phyloP scores from a whole-genome alignment of 78 protist species.

The Thecamonas trahens region DNA sequence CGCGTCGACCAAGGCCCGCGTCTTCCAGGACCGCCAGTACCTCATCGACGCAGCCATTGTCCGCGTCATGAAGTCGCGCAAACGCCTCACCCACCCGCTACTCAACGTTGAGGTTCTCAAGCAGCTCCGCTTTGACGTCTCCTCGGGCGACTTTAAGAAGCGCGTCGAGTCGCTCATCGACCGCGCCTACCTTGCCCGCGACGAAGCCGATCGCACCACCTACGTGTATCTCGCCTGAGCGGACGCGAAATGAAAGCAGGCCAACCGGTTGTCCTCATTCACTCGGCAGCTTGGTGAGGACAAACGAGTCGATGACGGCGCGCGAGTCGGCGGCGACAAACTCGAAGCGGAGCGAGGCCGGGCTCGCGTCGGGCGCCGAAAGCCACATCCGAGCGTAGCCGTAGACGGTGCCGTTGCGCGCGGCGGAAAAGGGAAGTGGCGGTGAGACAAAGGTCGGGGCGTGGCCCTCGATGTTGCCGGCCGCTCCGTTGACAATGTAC shows the following conservation, averaged over 20 bases:
- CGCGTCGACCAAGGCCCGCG: constrained; percentile 48
- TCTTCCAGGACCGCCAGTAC: constrained; percentile 65
- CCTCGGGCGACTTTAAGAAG: constrained; percentile 81
- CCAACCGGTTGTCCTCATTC: background rate
- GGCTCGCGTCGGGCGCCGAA: background rate
- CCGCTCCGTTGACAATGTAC: too few relatives aligned
- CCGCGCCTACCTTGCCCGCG: constrained; percentile 89
- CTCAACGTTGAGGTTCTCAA: constrained; percentile 65
- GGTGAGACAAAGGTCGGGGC: too few relatives aligned
- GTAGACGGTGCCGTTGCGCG: background rate
- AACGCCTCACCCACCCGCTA: constrained; percentile 58
- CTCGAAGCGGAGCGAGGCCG: background rate
- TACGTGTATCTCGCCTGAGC: constrained; percentile 82
- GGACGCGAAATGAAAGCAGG: background rate
- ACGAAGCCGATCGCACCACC: constrained; percentile 42
- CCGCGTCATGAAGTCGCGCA: constrained; percentile 92
- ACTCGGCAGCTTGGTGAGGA: too few relatives aligned
- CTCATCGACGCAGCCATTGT: constrained; percentile 88
- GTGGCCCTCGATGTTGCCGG: too few relatives aligned
- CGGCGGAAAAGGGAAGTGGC: too few relatives aligned
- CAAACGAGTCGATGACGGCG: background rate
- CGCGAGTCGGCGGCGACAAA: background rate
- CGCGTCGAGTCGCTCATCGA: constrained; percentile 90
- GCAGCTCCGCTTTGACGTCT: constrained; percentile 76
- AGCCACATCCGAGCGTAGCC: too few relatives aligned